Evolutionary conservation across 2,329 filamentous ascomycete species (phyloP), one percentile per base, ranked within the genome.

Genomic region (Talaromyces funiculosus): DNA sequence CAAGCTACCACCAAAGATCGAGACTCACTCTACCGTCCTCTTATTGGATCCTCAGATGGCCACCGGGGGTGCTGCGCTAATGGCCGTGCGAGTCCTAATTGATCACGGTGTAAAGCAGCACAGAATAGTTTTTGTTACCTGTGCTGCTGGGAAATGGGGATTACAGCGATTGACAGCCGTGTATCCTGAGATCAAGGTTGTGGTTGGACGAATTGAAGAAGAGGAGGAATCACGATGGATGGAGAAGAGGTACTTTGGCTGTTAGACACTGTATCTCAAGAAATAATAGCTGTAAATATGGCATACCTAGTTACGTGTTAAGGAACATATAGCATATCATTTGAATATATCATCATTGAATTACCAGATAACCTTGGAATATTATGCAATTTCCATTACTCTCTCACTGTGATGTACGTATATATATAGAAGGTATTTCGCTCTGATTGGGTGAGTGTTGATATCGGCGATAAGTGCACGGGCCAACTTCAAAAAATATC

Each of bases 21-120:
- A 83, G 62, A 75, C 83, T 43, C 89, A 96, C 70, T 87, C 90
- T 65, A 88, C 88, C 54, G 91, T 99, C 18, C 80, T 99, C 62
- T 80, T 99, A 7, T 80, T 97, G 20, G 94, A 97, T 73, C 88
- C 92, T 14, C 94, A 99, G 72, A 97, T 97, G 89, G 91, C 90
- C 26, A 92, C 88, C 63, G 94, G 94, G 45, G 93, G 92, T 37
- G 85, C 86, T 12, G 86, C 85, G 4, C 78, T 99, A 61, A 99
- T 99, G 94, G 92, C 94, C 0, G 92, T 97, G 43, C 89, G 94
- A 70, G 90, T 97, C n/a, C 79, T 99, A 57, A 86, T 96, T 16
- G 94, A 99, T 73, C 92, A 97, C 70, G 94, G 94, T 10, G 92
- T 97, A 6, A 78, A 85, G 5, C 87, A 94, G 71, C 84, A 90